A percentile compares a stretch with the other conserved stretches of the same genome.
Evolutionary conservation across 306 rosid genomes (phyloP).

Genomic region (Potentilla sterilis): DNA sequence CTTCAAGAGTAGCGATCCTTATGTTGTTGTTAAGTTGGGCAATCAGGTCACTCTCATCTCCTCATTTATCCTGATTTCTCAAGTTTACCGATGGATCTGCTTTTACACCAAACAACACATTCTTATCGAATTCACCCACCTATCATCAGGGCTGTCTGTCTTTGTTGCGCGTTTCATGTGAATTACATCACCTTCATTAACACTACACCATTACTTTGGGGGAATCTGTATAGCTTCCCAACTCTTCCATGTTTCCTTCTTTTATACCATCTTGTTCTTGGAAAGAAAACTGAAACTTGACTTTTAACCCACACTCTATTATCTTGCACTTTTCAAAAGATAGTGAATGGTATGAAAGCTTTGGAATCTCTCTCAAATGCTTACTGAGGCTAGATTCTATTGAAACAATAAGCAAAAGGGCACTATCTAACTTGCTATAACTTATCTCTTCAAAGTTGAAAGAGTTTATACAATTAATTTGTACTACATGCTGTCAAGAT

Average conservation of each 20-base stretch:
- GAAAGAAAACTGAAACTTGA: background rate
- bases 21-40: slow-evolving; percentile 87
- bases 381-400: background rate
- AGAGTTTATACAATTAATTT: background rate
- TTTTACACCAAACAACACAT: no score
- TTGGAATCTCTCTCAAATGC: background rate
- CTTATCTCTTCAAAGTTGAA: background rate
- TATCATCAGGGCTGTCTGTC: no score
- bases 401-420: background rate
- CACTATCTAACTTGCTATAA: background rate
- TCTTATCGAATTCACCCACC: background rate
- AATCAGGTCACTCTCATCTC: slow-evolving; percentile 55
- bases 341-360: background rate
- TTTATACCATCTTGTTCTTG: background rate
- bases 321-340: background rate
- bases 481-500: background rate
- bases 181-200: background rate
- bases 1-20: slow-evolving; percentile 96
- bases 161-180: background rate
- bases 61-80: background rate
- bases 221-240: slow-evolving; percentile 1
- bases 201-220: background rate
- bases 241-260: background rate
- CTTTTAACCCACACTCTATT: no score
- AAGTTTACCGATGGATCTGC: background rate